These are phyloP conservation scores for Eucalyptus viminalis DNA, from an alignment of 345 rosid genomes.

Conservation along the genomic window DNA sequence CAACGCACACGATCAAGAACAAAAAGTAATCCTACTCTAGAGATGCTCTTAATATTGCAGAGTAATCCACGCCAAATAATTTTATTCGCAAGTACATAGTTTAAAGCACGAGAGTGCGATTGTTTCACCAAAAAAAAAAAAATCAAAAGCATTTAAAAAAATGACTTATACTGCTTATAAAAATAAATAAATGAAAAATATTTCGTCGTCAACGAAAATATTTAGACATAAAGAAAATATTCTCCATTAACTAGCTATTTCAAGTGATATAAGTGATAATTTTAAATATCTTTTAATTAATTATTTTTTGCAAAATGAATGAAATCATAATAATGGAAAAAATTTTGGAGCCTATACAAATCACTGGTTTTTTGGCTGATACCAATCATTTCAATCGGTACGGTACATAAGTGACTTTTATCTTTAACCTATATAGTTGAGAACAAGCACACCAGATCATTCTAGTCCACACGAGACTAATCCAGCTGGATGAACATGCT, in stretches of 20 bases:
- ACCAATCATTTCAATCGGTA: not conserved
- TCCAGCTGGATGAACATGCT: not conserved
- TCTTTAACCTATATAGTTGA: not conserved
- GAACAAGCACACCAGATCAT: not conserved
- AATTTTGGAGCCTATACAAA: not conserved
- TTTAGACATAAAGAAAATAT: too few relatives aligned
- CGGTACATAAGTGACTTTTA: not conserved
- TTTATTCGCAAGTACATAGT: not conserved
- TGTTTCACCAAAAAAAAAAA: too few relatives aligned
- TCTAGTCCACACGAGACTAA: not conserved
- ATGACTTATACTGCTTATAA: rapidly evolving
- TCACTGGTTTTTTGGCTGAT: not conserved
- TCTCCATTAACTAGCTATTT: rapidly evolving
- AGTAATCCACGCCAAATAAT: not conserved
- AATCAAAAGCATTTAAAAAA: too few relatives aligned
- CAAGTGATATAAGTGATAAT: too few relatives aligned
- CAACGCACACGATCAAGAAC: not conserved
- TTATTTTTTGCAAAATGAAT: too few relatives aligned
- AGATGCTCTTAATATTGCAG: not conserved
- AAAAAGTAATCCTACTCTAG: not conserved
- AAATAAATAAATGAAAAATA: too few relatives aligned
- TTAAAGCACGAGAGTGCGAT: rapidly evolving
- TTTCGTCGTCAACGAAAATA: rapidly evolving
- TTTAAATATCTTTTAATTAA: too few relatives aligned
- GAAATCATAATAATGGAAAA: too few relatives aligned